Base-by-base conservation (phyloP, 306 rosid species). In the Rubus idaeus region DNA sequence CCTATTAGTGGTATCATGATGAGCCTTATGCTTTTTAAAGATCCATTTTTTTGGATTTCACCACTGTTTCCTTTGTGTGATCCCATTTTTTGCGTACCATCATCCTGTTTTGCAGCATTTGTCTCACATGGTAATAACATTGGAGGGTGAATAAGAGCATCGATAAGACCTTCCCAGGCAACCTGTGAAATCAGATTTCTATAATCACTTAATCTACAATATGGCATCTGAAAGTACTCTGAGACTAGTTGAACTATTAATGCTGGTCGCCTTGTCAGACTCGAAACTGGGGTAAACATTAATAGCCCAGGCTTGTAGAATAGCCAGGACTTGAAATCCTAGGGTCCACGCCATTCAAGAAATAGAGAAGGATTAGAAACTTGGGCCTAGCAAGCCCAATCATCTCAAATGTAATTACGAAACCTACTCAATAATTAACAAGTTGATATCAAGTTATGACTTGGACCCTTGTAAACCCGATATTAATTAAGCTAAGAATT, bases 121-220 rank as follows among this genome's bases (percentile, higher is more conserved):
- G 75, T 81, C 69, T 79, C 74, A 50, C 74, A 71, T 73, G 63
- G 73, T n/a, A 83, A 70, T 45, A 71, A 8, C 55, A 57, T 57
- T 70, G 85, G 80, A 69, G 78, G 77, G 77, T 75, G 83, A 89
- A 90, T 80, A 67, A 94, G 94, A 39, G 98, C 93, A 78, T 94
- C 93, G 26, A 89, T 83, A 78, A 91, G 90, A 74, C 96, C 93
- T 88, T 90, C 91, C 97, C 98, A 94, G 44, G 97, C 91, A 81
- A 89, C 94, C 98, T 91, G 86, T 49, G 80, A 52, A 39, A 50
- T 45, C 47, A 64, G 50, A 42, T 35, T 42, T 47, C 39, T 69
- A 61, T 75, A 56, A 16, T 13, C 5, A 42, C 46, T 73, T 2
- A 30, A 26, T 5, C n/a, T 40, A 77, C 53, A 66, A 52, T 11